phyloP scores from a whole-genome alignment of 208 protist species.

The Crithidia bombi region DNA sequence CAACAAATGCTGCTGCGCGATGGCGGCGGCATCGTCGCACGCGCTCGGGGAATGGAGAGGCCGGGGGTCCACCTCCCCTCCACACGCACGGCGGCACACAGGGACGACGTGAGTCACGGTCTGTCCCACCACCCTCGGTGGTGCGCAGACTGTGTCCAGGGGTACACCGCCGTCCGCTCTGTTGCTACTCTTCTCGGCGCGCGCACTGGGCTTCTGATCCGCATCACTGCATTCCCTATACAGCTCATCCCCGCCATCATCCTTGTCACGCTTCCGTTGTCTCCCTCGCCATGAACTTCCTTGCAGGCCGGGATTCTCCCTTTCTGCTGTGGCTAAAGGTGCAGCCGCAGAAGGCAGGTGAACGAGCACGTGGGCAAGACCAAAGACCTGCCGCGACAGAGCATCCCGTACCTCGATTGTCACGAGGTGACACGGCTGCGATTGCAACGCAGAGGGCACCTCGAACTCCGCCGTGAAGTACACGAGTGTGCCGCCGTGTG shows the following conservation, averaged over 20 bases:
- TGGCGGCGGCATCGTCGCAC: too few species aligned
- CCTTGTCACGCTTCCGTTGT: too few species aligned
- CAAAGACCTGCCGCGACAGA: slow-evolving; percentile 5
- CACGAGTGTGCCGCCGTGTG: neutral
- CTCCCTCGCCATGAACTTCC: too few species aligned
- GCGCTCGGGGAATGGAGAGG: too few species aligned
- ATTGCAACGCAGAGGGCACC: neutral
- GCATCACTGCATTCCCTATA: neutral
- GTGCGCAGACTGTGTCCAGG: too few species aligned
- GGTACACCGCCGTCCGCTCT: too few species aligned
- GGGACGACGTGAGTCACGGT: slow-evolving; percentile 13
- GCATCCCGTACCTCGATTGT: slow-evolving; percentile 15
- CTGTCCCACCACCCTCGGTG: neutral
- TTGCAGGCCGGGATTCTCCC: too few species aligned
- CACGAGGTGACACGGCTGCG: slow-evolving; percentile 1
- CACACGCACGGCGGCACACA: neutral
- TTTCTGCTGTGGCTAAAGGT: too few species aligned
- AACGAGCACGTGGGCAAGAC: neutral
- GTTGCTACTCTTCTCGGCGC: too few species aligned
- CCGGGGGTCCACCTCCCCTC: neutral
- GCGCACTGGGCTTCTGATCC: too few species aligned
- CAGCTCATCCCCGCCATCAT: too few species aligned
- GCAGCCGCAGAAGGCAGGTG: neutral
- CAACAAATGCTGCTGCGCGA: too few species aligned
- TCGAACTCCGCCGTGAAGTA: slow-evolving; percentile 10